Evolutionary conservation across 2,329 filamentous ascomycete species (phyloP).

Genomic region (Fusarium mangiferae): DNA sequence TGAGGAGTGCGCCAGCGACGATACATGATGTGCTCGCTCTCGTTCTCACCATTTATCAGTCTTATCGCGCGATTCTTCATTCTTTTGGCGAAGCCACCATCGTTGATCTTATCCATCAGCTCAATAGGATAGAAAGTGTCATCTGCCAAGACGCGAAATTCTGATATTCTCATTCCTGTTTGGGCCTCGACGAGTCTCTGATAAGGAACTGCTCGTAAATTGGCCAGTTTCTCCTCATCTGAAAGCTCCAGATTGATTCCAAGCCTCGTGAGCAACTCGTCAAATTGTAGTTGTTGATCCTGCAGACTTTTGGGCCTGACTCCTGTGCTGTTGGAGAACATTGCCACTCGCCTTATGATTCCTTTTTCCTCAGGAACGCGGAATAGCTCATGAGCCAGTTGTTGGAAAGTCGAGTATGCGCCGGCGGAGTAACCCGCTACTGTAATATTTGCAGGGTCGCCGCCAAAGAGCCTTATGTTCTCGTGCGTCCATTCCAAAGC

Average conservation of each 20-base stretch:
- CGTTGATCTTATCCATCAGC: neutral
- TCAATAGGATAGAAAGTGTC: neutral
- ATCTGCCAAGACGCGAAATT: neutral
- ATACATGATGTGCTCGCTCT: neutral
- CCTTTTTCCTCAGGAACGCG: neutral
- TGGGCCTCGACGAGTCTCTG: neutral
- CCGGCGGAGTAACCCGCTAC: neutral
- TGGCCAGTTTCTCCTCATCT: neutral
- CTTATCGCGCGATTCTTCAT: neutral
- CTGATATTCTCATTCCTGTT: neutral
- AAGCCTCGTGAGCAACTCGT: neutral
- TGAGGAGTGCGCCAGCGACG: neutral
- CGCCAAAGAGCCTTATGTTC: neutral
- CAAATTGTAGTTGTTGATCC: neutral
- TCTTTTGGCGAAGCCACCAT: neutral
- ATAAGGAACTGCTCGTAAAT: neutral
- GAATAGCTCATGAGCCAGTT: neutral
- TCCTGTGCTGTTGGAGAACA: neutral
- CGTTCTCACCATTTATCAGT: neutral
- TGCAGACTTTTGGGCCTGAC: neutral
- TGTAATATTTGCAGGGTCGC: neutral
- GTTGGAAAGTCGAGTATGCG: neutral
- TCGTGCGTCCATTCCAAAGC: neutral
- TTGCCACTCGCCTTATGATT: neutral
- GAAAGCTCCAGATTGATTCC: neutral